Evolutionary conservation across 495 filamentous ascomycete species (phyloP), one percentile per base, ranked within the genome.

Genomic region (Xanthoparmelia taractica): DNA sequence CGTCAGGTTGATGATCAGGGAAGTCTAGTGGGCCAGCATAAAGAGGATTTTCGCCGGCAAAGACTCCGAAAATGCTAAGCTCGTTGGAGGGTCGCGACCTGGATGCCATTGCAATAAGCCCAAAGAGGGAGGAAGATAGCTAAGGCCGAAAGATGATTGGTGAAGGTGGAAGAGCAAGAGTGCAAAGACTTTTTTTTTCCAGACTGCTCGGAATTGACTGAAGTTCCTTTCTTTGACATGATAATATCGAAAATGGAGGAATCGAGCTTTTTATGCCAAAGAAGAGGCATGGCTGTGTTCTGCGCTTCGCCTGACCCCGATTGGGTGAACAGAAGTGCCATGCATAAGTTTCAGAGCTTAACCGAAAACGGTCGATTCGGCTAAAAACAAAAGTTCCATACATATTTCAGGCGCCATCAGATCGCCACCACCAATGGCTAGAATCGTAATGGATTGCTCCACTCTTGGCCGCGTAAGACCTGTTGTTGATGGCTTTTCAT

Each of bases 281-380:
- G 12, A 6, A 40, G 1, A 29, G 40, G 23, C 43, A 18, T 31
- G 48, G 25, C 36, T 41, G 31, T 15, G 25, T 23, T 18, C 25
- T 37, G 13, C 12, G 23, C 23, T 20, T 59, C 27, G 45, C 41
- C 31, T 18, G 4, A 54, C 1, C 13, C 6, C 18, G 48, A 59
- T 45, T 45, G 57, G 36, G 15, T 23, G 47, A 60, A 33, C 56
- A 25, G 37, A 64, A 60, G 57, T 60, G 18, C 63, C 45, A 34
- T 59, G 63, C 63, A 64, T 41, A n/a, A 34, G 11, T 36, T 29
- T 23, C 15, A 54, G n/a, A 37, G 38, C 56, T n/a, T 52, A 64
- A 23, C 36, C 25, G 12, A 50, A 11, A 29, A 37, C 17, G 62
- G 34, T 59, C 13, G 15, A 23, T 5, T 38, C 17, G n/a, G 2